phyloP scores from a whole-genome alignment of 2,329 filamentous ascomycete genomes.

The Cercospora zeina region DNA sequence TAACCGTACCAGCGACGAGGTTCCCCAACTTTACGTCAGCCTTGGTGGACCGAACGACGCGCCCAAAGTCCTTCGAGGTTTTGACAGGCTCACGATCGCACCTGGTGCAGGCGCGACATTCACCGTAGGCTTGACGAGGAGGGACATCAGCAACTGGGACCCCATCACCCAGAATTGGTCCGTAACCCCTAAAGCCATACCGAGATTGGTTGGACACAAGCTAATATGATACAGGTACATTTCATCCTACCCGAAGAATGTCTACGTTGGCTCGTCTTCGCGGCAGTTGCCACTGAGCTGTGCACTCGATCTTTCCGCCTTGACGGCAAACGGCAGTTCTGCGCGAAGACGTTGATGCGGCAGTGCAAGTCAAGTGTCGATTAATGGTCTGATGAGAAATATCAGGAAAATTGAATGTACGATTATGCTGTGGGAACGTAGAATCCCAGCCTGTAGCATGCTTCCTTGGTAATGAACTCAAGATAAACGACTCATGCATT shows the following conservation, averaged over 20 bases:
- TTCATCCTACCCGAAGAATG: constrained; percentile 29
- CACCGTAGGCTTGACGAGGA: constrained; percentile 27
- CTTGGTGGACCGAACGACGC: constrained; percentile 43
- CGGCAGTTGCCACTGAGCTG: constrained; percentile 27
- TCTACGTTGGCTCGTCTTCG: constrained; percentile 36
- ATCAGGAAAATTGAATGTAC: no score
- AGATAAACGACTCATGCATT: no score
- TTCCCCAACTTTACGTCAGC: constrained; percentile 56
- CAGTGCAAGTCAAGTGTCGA: no score
- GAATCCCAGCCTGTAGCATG: no score
- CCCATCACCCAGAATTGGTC: constrained; percentile 50
- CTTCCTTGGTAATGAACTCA: no score
- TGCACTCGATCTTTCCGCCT: neutral
- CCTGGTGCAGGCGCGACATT: constrained; percentile 27
- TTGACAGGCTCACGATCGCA: constrained; percentile 43
- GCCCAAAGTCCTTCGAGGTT: constrained; percentile 48
- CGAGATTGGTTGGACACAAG: no score
- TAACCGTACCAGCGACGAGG: constrained; percentile 51
- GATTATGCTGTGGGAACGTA: no score
- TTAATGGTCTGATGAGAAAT: no score
- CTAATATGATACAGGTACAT: neutral
- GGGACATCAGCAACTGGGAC: constrained; percentile 33
- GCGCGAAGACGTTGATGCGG: no score
- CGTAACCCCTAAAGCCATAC: neutral
- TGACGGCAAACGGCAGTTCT: neutral